Conservation (phyloP, 495 filamentous ascomycete species). For the Aspergillus mulundensis region DNA sequence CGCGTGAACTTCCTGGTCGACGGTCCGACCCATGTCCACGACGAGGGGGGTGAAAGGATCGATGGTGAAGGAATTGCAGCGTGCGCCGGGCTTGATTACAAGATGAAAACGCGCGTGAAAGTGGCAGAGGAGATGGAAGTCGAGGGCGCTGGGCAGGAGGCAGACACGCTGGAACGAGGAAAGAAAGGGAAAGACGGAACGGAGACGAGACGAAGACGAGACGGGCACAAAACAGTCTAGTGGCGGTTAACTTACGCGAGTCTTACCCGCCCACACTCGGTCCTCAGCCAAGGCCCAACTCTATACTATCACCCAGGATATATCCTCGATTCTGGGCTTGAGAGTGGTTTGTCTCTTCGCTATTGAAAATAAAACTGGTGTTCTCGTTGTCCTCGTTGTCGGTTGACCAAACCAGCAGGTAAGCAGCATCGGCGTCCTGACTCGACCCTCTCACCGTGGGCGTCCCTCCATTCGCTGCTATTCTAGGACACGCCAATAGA, state of each 20-base stretch:
- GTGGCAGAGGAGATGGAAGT: slow-evolving; percentile 6
- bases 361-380: no score
- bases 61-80: slow-evolving; percentile 21
- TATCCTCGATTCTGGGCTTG: no score
- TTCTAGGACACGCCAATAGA: slow-evolving; percentile 8
- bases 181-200: slow-evolving; percentile 23
- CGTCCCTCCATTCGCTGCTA: slow-evolving; percentile 3
- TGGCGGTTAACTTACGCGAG: slow-evolving; percentile 32
- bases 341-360: no score
- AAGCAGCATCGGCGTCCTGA: background rate
- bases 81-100: background rate
- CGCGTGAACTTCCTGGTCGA: slow-evolving; percentile 55
- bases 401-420: no score
- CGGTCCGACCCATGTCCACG: slow-evolving; percentile 51
- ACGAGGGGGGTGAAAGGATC: slow-evolving; percentile 23
- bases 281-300: background rate
- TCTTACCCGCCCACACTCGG: slow-evolving; percentile 18
- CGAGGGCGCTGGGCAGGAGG: slow-evolving; percentile 16
- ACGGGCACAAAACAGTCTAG: background rate
- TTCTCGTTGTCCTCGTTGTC: no score
- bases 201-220: slow-evolving; percentile 23
- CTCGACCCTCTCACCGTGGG: background rate
- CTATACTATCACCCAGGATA: no score
- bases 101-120: background rate
- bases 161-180: slow-evolving; percentile 19